Conservation (phyloP, 2,329 filamentous ascomycete genomes). For the Talaromyces sp. region DNA sequence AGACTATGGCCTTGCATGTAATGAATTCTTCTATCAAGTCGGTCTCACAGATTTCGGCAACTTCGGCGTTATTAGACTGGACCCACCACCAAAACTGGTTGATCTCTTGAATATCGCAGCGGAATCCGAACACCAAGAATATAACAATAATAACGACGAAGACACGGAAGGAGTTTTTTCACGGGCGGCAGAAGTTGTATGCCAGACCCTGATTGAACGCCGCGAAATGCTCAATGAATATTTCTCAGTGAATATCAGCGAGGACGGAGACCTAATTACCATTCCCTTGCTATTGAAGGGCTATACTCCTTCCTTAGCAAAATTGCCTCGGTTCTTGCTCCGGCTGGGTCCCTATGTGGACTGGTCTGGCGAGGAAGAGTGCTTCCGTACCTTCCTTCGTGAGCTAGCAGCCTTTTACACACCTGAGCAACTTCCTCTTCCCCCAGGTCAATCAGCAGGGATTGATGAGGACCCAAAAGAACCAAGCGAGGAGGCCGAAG, state of each 20-base stretch:
- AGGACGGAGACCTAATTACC: constrained; percentile 72
- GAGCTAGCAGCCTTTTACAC: constrained; percentile 91
- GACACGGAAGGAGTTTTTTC: constrained; percentile 59
- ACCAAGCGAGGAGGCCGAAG: constrained; percentile 31
- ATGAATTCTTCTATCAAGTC: constrained; percentile 94
- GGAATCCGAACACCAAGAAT: constrained; percentile 65
- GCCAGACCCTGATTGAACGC: constrained; percentile 69
- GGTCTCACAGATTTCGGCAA: constrained; percentile 95
- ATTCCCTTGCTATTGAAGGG: constrained; percentile 87
- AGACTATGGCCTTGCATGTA: constrained; percentile 85
- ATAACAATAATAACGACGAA: constrained; percentile 19
- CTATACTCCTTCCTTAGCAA: constrained; percentile 82
- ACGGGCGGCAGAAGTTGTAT: constrained; percentile 67
- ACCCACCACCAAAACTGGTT: constrained; percentile 70
- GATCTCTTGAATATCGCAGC: constrained; percentile 74
- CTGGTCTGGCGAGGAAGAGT: constrained; percentile 82
- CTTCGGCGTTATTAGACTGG: constrained; percentile 81
- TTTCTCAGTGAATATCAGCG: constrained; percentile 81
- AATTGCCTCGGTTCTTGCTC: constrained; percentile 85
- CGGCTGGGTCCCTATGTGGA: constrained; percentile 84
- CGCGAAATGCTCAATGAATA: constrained; percentile 91
- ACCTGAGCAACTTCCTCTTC: constrained; percentile 75
- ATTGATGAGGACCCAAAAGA: neutral
- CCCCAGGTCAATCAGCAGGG: constrained; percentile 2
- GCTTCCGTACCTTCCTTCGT: constrained; percentile 80